These are phyloP conservation scores for Peniophora sp. DNA, from an alignment of 1,284 basidiomycete genomes.

Conservation along the genomic window DNA sequence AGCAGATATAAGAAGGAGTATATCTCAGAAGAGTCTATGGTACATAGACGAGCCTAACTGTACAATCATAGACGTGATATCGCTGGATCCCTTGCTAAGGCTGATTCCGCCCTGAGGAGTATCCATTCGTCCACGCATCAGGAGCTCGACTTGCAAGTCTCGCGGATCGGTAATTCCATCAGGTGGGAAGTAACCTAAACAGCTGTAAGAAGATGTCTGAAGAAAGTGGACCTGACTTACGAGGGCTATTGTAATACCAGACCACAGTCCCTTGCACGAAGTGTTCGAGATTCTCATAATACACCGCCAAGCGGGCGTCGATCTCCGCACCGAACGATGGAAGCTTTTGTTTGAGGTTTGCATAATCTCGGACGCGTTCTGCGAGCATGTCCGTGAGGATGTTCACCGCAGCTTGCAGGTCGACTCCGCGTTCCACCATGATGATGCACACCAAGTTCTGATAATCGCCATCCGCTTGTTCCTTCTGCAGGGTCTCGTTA, in stretches of 20 bases:
- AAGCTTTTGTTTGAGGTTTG: conserved; percentile 25
- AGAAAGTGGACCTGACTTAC: conserved; percentile 14
- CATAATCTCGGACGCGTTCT: conserved; percentile 32
- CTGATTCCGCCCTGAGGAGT: no score
- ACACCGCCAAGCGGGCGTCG: conserved; percentile 29
- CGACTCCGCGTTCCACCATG: conserved; percentile 34
- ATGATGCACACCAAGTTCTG: conserved; percentile 42
- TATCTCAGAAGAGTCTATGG: no score
- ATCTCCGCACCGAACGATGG: conserved; percentile 35
- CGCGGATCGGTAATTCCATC: no score
- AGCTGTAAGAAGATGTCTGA: background rate
- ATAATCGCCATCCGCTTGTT: conserved; percentile 41
- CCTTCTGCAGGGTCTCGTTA: conserved; percentile 26
- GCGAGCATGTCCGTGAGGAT: conserved; percentile 34
- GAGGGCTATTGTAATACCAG: conserved; percentile 37
- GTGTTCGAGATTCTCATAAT: conserved; percentile 33
- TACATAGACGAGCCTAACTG: no score
- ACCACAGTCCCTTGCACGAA: conserved; percentile 40
- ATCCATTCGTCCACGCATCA: no score
- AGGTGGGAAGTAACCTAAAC: no score
- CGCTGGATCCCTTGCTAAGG: no score
- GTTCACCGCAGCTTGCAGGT: conserved; percentile 34
- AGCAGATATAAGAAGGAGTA: no score
- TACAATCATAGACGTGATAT: no score
- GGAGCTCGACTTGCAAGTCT: no score